Evolutionary conservation across 305 asterid genomes (phyloP).

Genomic region (Fraxinus latifolia): DNA sequence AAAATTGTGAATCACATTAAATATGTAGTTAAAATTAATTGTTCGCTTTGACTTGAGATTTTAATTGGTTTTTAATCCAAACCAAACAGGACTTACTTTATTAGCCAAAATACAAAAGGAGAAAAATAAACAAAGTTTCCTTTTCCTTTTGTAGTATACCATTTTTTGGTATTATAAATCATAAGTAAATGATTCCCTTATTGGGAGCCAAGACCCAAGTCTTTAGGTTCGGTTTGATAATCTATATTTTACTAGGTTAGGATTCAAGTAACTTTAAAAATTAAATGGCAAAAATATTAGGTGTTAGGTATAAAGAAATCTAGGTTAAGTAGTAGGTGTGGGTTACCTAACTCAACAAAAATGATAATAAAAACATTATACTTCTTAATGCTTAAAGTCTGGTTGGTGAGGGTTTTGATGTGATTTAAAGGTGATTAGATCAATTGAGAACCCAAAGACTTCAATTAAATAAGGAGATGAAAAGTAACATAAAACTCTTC

Average conservation of each 20-base stretch:
- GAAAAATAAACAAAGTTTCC: neutral
- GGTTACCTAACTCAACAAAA: constrained; percentile 35
- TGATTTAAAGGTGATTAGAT: neutral
- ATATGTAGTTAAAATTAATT: too few relatives aligned
- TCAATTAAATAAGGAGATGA: neutral
- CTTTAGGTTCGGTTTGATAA: constrained; percentile 21
- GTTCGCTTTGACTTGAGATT: too few relatives aligned
- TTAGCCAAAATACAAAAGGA: neutral
- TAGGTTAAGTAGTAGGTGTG: constrained; percentile 29
- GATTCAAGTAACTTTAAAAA: neutral
- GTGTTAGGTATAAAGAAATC: constrained; percentile 22
- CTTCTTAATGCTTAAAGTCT: neutral
- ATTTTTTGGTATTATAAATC: neutral
- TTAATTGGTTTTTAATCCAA: too few relatives aligned
- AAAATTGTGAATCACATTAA: too few relatives aligned
- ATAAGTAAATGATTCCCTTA: neutral
- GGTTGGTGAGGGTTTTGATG: neutral
- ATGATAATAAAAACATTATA: neutral
- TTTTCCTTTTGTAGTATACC: neutral
- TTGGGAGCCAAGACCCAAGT: constrained; percentile 16
- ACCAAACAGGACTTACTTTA: neutral
- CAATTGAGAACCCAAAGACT: neutral
- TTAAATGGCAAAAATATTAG: neutral
- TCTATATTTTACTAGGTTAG: constrained; percentile 22
- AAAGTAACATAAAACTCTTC: neutral